Evolutionary conservation across 2,329 filamentous ascomycete genomes (phyloP), one percentile per base, ranked within the genome.

Genomic region (Fusarium haematococcum): DNA sequence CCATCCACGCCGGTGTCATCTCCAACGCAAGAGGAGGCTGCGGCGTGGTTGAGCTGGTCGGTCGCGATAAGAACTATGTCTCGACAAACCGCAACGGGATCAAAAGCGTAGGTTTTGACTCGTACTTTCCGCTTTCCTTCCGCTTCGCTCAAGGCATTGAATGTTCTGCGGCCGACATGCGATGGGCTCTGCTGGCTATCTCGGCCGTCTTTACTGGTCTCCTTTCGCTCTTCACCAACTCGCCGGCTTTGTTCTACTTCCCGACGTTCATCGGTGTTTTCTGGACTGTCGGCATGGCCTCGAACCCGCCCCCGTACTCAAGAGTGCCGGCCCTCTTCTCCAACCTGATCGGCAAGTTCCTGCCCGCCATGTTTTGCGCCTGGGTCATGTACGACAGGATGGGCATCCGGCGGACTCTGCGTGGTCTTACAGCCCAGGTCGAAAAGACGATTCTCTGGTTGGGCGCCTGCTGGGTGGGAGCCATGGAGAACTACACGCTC

Each of bases 401-500:
- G 87, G 90, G 91, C 63, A 89, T 97, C 11, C 87, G 90, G 6
- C 92, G 94, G 54, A 91, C 93, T 1, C 88, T 98, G 30, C 83
- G 82, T 2, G 92, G 91, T 2, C 87, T 98, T 3, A 92, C 90
- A 0, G 95, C 95, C 0, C 96, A 98, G 80, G 78, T 98, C 50
- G 96, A 98, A 79, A 98, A 97, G 86, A 94, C 95, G 0, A 83
- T 98, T 4, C 87, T 98, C 32, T 98, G 95, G 93, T 87, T 99
- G 1, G 95, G 95, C 1, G 92, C 91, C 9, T 95, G 93, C 79
- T 99, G 97, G 93, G 91, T 98, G 43, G 97, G 95, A 18, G 92
- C 94, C 1, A 84, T 99, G 75, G 96, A 96, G 79, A 98, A 98
- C 83, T 97, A 98, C 83, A 98, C 97, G 0, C 94, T 99, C 79